Base-by-base conservation (phyloP, 2,329 filamentous ascomycete species). In the Dryadomyces quercivorus region DNA sequence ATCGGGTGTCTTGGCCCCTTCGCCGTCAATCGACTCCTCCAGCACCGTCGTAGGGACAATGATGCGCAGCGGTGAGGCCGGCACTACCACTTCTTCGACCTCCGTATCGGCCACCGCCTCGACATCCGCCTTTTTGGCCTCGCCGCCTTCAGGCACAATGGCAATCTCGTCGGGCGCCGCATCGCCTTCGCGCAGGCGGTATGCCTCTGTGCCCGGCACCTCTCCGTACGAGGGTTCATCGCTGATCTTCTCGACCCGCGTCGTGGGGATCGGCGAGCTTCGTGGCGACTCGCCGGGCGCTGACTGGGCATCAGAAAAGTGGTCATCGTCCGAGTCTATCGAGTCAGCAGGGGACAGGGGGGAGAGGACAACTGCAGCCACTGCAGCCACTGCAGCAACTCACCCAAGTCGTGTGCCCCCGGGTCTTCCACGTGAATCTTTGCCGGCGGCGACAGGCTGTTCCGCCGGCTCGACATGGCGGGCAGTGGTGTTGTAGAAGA, bases 261-360 rank as follows among this genome's bases (percentile, higher is more conserved):
- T 81, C 58, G 71, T 75, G n/a, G 79, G 81, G 53, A 82, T 75
- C 20, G 79, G 76, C 15, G 77, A 77, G 58, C 64, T 67, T 44
- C 66, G 55, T 31, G 68, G 9, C 69, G 71, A 64, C 67, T 77
- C 60, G 62, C 67, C 56, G 64, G 71, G 55, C 22, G 67, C 75
- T 38, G 80, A 82, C 54, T 78, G 78, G 38, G 82, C 82, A 64
- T 86, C 82, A 51, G 79, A 84, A 66, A 84, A 86, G 68, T 85
- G 82, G 60, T 86, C 82, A 48, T 85, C 82, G 58, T 85, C 82
- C 50, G 81, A 72, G 57, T 77, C 77, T 69, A 65, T 31, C 67
- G 22, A 26, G 42, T 44, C 42, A 44, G 42, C 16, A n/a, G 42
- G 42, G 18, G 18, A 22, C 3, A 42, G 31, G n/a, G n/a, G 44